Percentiles rank a stretch among this genome's conserved stretches.
Evolutionary conservation across 192 early-diverging fungal genomes (phyloP).

Genomic region (Kappamyces sp.): DNA sequence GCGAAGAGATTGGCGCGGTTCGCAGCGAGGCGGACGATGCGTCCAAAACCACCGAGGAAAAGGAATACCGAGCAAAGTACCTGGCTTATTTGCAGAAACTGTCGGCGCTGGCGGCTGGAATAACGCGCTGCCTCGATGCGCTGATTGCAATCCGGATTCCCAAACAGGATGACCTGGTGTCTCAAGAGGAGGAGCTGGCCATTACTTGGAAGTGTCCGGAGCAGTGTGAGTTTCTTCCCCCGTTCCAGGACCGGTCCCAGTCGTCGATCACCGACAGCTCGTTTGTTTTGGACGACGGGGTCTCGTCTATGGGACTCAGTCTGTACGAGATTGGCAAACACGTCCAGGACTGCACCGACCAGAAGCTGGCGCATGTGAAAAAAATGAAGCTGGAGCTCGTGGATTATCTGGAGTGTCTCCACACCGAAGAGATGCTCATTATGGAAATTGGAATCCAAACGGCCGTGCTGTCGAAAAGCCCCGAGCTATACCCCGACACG

Average conservation of each 20-base stretch:
- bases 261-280: slow-evolving; percentile 12
- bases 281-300: slow-evolving; percentile 23
- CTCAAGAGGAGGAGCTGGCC: slow-evolving; percentile 1
- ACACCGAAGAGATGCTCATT: background rate
- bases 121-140: slow-evolving; percentile 28
- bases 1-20: slow-evolving; percentile 25
- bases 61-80: slow-evolving; percentile 15
- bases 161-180: slow-evolving; percentile 10
- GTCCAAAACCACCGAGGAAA: background rate
- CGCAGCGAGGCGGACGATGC: slow-evolving; percentile 11
- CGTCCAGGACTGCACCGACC: slow-evolving; percentile 20
- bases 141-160: slow-evolving; percentile 24
- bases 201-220: slow-evolving; percentile 26
- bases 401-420: slow-evolving; percentile 11
- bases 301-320: slow-evolving; percentile 36
- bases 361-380: slow-evolving; percentile 9
- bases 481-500: background rate
- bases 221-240: slow-evolving; percentile 37
- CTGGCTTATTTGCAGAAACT: slow-evolving; percentile 33
- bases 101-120: slow-evolving; percentile 10
- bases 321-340: slow-evolving; percentile 28
- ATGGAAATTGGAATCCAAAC: slow-evolving; percentile 15
- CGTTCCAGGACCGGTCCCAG: slow-evolving; percentile 15
- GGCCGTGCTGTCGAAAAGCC: background rate
- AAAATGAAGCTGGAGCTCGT: slow-evolving; percentile 7